Evolutionary conservation across 768 basidiomycete species (phyloP).

Genomic region (Kondoa malvinella): DNA sequence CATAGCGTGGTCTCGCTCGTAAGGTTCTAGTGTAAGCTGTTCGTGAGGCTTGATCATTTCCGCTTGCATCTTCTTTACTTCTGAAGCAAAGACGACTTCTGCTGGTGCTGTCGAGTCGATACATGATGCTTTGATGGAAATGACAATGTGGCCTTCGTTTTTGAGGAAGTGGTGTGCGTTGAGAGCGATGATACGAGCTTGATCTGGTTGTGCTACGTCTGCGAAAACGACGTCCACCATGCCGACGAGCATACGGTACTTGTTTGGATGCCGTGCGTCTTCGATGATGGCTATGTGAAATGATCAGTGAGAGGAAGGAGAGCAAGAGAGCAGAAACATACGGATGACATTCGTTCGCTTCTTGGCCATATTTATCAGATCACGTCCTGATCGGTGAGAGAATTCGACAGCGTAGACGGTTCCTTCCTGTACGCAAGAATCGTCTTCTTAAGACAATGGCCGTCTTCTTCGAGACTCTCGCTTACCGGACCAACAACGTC

Average conservation of each 20-base stretch:
- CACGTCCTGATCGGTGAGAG: conserved; percentile 86
- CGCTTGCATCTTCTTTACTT: conserved; percentile 62
- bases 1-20: conserved; percentile 33
- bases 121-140: conserved; percentile 98
- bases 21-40: conserved; percentile 75
- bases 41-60: conserved; percentile 81
- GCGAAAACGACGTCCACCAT: conserved; percentile 96
- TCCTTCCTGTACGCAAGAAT: conserved; percentile 48
- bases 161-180: conserved; percentile 95
- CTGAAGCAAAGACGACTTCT: conserved; percentile 70
- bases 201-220: conserved; percentile 95
- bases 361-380: conserved; percentile 97
- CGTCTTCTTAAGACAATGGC: conserved; percentile 1
- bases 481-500: conserved; percentile 92
- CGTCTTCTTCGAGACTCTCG: conserved; percentile 11
- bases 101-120: conserved; percentile 90
- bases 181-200: conserved; percentile 70
- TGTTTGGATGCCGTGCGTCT: conserved; percentile 88
- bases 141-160: conserved; percentile 74
- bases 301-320: too few relatives aligned
- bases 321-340: conserved; percentile 35
- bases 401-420: conserved; percentile 98
- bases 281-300: conserved; percentile 85
- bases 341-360: conserved; percentile 98
- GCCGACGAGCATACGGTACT: conserved; percentile 89